Evolutionary conservation across 139 green algal species (phyloP).

Genomic region (Coccomyxa sp.): DNA sequence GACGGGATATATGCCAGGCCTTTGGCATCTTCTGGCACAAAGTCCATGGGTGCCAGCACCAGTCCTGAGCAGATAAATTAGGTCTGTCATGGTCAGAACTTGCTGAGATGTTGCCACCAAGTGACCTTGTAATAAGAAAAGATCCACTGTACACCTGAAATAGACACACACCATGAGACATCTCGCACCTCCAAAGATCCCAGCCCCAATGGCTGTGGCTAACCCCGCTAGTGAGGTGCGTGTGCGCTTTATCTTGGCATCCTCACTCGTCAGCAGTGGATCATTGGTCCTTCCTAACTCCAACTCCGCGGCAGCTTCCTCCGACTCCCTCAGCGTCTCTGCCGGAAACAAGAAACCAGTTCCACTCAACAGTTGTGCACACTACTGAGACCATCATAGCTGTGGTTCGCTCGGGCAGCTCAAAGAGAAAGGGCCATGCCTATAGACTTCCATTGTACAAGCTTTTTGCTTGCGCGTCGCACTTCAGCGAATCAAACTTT

Average conservation of each 20-base stretch:
- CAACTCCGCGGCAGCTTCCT: neutral
- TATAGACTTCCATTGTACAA: neutral
- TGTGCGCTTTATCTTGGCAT: neutral
- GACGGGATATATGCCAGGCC: slow-evolving; percentile 34
- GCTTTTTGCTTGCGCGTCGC: neutral
- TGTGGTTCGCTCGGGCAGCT: neutral
- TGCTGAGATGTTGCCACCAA: neutral
- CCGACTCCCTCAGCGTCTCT: neutral
- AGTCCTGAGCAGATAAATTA: slow-evolving; percentile 14
- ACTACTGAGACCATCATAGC: too few species aligned
- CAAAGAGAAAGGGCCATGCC: too few species aligned
- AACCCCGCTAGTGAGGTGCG: neutral
- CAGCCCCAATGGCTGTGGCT: too few species aligned
- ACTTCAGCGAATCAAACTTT: neutral
- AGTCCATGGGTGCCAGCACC: slow-evolving; percentile 40
- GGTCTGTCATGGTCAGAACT: neutral
- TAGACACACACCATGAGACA: neutral
- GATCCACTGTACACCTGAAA: neutral
- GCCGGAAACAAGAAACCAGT: neutral
- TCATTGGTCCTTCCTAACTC: neutral
- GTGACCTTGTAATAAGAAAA: neutral
- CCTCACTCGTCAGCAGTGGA: neutral
- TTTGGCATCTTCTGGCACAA: slow-evolving; percentile 8
- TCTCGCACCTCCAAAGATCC: neutral
- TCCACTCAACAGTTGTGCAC: neutral